phyloP scores from a whole-genome alignment of 2,329 filamentous ascomycete species.

The Chaetomium sp. region DNA sequence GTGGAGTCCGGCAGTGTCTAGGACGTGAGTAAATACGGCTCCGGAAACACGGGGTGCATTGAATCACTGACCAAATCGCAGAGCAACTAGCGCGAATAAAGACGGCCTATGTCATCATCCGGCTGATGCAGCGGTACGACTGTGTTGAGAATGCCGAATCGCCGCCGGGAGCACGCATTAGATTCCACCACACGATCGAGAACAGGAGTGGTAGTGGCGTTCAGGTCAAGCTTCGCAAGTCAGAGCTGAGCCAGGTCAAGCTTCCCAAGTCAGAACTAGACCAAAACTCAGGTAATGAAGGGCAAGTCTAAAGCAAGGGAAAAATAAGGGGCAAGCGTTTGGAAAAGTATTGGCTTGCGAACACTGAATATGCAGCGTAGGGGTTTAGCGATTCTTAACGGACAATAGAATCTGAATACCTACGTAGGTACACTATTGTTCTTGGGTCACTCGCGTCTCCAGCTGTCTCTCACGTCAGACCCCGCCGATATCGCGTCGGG shows the following conservation, averaged over 20 bases:
- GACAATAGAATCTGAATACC: not conserved
- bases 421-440: not conserved
- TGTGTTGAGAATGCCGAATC: constrained; percentile 34
- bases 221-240: constrained; percentile 28
- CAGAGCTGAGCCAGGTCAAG: too few relatives aligned
- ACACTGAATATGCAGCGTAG: not conserved
- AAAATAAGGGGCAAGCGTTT: not conserved
- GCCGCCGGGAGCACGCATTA: constrained; percentile 25
- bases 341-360: not conserved
- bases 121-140: constrained; percentile 42
- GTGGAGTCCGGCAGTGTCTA: constrained; percentile 33
- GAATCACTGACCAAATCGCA: constrained; percentile 44
- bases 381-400: too few relatives aligned
- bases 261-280: too few relatives aligned
- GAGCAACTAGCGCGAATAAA: constrained; percentile 48
- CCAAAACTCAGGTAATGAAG: too few relatives aligned
- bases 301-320: too few relatives aligned
- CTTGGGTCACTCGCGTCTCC: not conserved
- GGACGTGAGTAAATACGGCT: constrained; percentile 26
- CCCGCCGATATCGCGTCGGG: not conserved
- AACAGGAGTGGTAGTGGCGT: constrained; percentile 36
- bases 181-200: constrained; percentile 37
- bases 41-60: constrained; percentile 14
- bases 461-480: not conserved
- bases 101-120: constrained; percentile 43